Evolutionary conservation across 1,284 basidiomycete species (phyloP).

Genomic region (Rugosomyces carneus): DNA sequence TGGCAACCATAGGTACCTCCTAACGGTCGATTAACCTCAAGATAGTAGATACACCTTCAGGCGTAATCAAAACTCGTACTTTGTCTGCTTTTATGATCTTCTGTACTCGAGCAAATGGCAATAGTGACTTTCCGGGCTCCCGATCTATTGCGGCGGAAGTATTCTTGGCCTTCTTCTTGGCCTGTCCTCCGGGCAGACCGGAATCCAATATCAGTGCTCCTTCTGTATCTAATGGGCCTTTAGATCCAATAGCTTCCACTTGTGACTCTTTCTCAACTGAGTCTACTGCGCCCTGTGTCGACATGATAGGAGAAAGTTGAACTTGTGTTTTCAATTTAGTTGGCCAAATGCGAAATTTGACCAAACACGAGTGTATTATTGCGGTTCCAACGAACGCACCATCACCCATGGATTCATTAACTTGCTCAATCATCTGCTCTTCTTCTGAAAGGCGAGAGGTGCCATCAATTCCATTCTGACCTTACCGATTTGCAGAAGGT

Average conservation of each 20-base stretch:
- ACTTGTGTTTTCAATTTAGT: too few relatives aligned
- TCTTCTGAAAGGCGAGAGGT: too few relatives aligned
- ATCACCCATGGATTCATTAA: too few relatives aligned
- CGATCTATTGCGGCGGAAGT: conserved; percentile 28
- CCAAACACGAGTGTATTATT: too few relatives aligned
- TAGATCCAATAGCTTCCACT: not conserved
- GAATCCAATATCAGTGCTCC: conserved; percentile 7
- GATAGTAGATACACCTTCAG: not conserved
- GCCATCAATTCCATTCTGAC: too few relatives aligned
- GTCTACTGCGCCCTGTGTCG: conserved; percentile 1
- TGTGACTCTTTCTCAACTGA: conserved; percentile 1
- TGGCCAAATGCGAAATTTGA: too few relatives aligned
- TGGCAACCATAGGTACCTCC: conserved; percentile 70
- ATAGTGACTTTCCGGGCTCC: conserved; percentile 56
- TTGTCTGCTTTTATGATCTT: conserved; percentile 78
- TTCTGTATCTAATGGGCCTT: not conserved
- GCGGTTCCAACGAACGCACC: too few relatives aligned
- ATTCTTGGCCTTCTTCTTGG: conserved; percentile 28
- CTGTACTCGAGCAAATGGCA: conserved; percentile 70
- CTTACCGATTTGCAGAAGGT: too few relatives aligned
- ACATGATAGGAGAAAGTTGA: conserved; percentile 8
- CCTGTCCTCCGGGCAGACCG: conserved; percentile 6
- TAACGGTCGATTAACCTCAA: conserved; percentile 21
- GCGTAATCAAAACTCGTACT: conserved; percentile 28
- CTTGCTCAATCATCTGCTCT: too few relatives aligned